These are phyloP conservation scores for Gyromitra esculenta DNA, from an alignment of 2,329 filamentous ascomycete genomes.

Conservation along the genomic window DNA sequence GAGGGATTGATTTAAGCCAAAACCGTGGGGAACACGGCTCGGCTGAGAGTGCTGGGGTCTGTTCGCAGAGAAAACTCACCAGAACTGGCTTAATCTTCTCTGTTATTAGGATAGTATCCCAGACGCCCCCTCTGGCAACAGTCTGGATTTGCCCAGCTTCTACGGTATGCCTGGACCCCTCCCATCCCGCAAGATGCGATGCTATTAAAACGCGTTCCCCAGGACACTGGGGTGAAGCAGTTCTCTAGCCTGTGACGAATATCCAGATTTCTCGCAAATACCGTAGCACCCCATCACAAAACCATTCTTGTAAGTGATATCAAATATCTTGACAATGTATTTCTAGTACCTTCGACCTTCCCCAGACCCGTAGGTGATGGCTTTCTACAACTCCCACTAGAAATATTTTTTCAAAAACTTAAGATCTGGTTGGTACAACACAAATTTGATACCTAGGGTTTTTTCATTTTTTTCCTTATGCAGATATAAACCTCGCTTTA, in stretches of 20 bases:
- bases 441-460: not conserved
- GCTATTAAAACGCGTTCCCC: not conserved
- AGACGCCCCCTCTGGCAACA: no score
- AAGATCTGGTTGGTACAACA: not conserved
- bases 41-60: no score
- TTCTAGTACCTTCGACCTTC: not conserved
- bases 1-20: no score
- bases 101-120: no score
- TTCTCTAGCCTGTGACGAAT: not conserved
- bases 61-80: no score
- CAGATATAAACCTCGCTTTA: not conserved
- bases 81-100: no score
- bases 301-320: conserved; percentile 3
- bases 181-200: not conserved
- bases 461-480: not conserved
- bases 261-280: not conserved
- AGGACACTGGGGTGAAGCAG: not conserved
- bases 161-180: not conserved
- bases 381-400: not conserved
- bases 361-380: not conserved
- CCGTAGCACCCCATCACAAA: not conserved
- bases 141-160: no score
- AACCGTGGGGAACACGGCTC: no score
- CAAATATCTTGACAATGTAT: not conserved
- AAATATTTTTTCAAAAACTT: not conserved